phyloP scores from a whole-genome alignment of 169 alveolate genomes.

The Cystoisospora suis region DNA sequence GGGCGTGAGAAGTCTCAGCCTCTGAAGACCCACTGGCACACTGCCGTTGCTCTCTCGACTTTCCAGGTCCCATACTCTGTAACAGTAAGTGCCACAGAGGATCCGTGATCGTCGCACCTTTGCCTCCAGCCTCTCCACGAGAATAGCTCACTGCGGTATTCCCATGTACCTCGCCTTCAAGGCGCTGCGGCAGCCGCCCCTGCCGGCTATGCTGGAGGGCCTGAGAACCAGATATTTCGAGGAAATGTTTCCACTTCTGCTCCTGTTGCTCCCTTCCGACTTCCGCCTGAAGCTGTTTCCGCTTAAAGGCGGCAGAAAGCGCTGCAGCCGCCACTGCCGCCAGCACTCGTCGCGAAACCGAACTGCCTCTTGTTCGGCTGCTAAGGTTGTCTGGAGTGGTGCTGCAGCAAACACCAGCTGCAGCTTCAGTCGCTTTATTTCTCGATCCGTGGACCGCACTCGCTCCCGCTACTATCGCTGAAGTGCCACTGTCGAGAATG shows the following conservation, averaged over 20 bases:
- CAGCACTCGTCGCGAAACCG: background rate
- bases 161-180: background rate
- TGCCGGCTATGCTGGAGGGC: too few species aligned
- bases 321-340: constrained; percentile 20
- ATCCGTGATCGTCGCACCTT: background rate
- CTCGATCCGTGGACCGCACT: background rate
- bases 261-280: background rate
- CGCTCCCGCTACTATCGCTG: background rate
- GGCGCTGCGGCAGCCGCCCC: background rate
- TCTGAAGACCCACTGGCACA: too few species aligned
- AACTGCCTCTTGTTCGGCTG: too few species aligned
- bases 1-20: too few species aligned
- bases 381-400: background rate
- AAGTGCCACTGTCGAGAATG: background rate
- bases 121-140: background rate
- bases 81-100: too few species aligned
- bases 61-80: too few species aligned
- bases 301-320: background rate
- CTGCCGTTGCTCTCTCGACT: too few species aligned
- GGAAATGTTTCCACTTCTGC: background rate
- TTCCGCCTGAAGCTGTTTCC: background rate
- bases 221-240: too few species aligned
- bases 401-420: background rate
- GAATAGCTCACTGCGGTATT: background rate
- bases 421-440: background rate